Percentiles rank a stretch among this genome's conserved stretches.
phyloP scores from a whole-genome alignment of 2,329 filamentous ascomycete species.

The Scytalidium lignicola region DNA sequence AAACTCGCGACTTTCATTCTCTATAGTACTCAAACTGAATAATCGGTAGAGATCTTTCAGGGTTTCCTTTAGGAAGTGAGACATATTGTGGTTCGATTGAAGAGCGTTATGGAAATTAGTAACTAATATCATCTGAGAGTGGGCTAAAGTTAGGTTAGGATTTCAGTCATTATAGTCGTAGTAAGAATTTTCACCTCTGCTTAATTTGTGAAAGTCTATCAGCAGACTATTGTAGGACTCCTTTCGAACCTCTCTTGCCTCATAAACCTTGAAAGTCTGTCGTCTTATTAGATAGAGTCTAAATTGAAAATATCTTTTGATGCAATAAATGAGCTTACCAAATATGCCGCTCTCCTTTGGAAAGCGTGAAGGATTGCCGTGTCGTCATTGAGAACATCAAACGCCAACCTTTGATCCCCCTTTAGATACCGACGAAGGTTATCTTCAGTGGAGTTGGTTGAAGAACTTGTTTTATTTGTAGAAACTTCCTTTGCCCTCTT shows the following conservation, averaged over 20 bases:
- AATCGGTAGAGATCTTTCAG: constrained; percentile 40
- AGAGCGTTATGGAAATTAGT: not conserved
- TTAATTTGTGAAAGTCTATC: constrained; percentile 23
- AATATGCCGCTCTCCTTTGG: constrained; percentile 37
- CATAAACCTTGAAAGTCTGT: constrained; percentile 1
- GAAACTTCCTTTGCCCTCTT: constrained; percentile 43
- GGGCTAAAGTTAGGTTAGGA: not conserved
- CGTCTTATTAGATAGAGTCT: not conserved
- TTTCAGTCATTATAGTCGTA: not conserved
- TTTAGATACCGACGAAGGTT: constrained; percentile 35
- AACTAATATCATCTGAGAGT: not conserved
- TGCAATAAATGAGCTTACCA: constrained; percentile 16
- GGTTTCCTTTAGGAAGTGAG: constrained; percentile 22
- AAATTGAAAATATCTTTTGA: not conserved
- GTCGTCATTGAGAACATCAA: constrained; percentile 30
- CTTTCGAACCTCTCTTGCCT: constrained; percentile 6
- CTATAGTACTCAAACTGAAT: constrained; percentile 42
- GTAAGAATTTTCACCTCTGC: constrained; percentile 16
- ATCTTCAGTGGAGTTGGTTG: constrained; percentile 34
- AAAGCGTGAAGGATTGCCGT: constrained; percentile 38
- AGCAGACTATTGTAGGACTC: not conserved
- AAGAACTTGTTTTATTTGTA: constrained; percentile 24
- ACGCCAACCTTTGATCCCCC: constrained; percentile 15
- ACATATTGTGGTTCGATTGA: constrained; percentile 10
- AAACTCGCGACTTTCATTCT: constrained; percentile 39